Percentiles rank a stretch among this genome's conserved stretches.
Evolutionary conservation across 1,284 basidiomycete species (phyloP).

Genomic region (Tausonia pullulans): DNA sequence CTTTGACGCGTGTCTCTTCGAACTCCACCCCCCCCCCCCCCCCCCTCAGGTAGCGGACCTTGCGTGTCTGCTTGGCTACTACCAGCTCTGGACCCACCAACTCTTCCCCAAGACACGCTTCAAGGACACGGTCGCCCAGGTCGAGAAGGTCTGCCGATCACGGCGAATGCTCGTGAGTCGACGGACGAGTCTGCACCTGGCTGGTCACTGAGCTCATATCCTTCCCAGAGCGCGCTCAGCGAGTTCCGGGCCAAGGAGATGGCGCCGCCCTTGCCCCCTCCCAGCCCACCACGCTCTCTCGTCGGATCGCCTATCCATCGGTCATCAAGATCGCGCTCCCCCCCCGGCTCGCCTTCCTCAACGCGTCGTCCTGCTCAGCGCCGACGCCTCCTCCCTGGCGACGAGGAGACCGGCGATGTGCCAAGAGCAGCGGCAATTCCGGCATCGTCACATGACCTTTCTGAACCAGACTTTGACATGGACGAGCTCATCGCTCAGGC

Average conservation of each 20-base stretch:
- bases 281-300: constrained; percentile 41
- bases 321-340: neutral
- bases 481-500: constrained; percentile 18
- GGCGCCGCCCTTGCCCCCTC: neutral
- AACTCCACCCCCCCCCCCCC: neutral
- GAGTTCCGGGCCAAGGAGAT: neutral
- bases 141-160: constrained; percentile 76
- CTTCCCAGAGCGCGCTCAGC: neutral
- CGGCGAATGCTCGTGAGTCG: constrained; percentile 64
- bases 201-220: neutral
- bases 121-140: constrained; percentile 61
- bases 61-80: constrained; percentile 60
- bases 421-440: neutral
- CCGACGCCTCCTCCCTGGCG: constrained; percentile 19
- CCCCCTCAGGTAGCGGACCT: constrained; percentile 46
- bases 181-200: neutral
- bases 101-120: constrained; percentile 81
- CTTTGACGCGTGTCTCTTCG: neutral
- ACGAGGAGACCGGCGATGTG: constrained; percentile 24
- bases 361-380: constrained; percentile 26
- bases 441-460: neutral
- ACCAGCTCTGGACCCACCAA: constrained; percentile 84
- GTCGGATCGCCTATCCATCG: neutral
- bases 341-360: neutral
- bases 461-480: neutral